Conservation (phyloP, 1,139 yeast species). For the Candida tunisiensis region DNA sequence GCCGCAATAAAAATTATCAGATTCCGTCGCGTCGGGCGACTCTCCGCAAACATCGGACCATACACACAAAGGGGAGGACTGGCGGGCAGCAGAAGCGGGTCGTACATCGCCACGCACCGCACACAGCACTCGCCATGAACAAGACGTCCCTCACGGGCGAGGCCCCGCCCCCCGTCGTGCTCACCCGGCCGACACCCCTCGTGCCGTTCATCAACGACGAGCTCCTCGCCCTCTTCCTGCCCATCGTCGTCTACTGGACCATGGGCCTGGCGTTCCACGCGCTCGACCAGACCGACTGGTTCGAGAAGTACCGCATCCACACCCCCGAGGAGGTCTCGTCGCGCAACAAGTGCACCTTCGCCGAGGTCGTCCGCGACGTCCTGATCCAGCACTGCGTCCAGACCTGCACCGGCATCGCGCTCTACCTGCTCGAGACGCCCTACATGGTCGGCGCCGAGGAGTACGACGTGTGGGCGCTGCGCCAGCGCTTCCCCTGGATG, state of each 20-base stretch:
- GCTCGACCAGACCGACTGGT: slow-evolving; percentile 54
- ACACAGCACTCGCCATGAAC: too few species aligned
- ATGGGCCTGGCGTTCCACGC: slow-evolving; percentile 59
- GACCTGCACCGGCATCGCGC: slow-evolving; percentile 43
- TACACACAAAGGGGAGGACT: too few species aligned
- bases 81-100: too few species aligned
- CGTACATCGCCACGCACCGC: too few species aligned
- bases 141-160: too few species aligned
- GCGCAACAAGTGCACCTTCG: slow-evolving; percentile 57
- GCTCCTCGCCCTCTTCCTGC: slow-evolving; percentile 50
- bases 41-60: too few species aligned
- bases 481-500: slow-evolving; percentile 21
- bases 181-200: too few species aligned
- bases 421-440: slow-evolving; percentile 40
- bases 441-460: slow-evolving; percentile 64
- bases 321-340: slow-evolving; percentile 70
- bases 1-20: too few species aligned
- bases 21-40: too few species aligned
- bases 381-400: slow-evolving; percentile 72
- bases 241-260: slow-evolving; percentile 72
- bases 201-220: slow-evolving; percentile 57
- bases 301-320: slow-evolving; percentile 76
- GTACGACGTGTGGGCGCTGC: slow-evolving; percentile 48
- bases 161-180: too few species aligned
- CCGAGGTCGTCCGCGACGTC: slow-evolving; percentile 67